Evolutionary conservation across 805 yeast genomes (phyloP).

Genomic region (Hyphopichia homilentoma): DNA sequence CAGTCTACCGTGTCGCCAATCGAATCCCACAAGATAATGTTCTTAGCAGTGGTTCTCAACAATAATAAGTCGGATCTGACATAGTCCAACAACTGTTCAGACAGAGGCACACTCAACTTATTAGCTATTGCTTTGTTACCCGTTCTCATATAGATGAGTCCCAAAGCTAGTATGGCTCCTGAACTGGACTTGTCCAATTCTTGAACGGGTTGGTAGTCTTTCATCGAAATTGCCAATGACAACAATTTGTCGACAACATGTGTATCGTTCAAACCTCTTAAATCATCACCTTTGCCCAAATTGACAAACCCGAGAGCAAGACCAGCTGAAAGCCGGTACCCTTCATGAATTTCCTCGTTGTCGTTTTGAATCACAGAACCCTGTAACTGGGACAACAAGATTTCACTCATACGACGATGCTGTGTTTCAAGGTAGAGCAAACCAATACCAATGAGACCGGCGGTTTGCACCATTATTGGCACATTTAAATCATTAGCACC

Average conservation of each 20-base stretch:
- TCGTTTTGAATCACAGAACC: constrained; percentile 54
- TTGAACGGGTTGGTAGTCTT: constrained; percentile 58
- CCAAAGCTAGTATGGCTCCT: constrained; percentile 76
- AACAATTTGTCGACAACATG: constrained; percentile 59
- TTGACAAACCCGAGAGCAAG: constrained; percentile 82
- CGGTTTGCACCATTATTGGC: constrained; percentile 77
- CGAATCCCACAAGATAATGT: constrained; percentile 69
- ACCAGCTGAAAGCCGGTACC: constrained; percentile 85
- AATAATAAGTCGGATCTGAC: constrained; percentile 75
- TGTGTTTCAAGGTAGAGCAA: constrained; percentile 72
- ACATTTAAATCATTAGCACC: constrained; percentile 92
- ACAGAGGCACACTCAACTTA: constrained; percentile 58
- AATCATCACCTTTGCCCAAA: constrained; percentile 66
- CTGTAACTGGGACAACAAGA: constrained; percentile 65
- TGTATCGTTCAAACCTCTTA: constrained; percentile 58
- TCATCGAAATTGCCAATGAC: constrained; percentile 53
- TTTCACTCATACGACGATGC: constrained; percentile 83
- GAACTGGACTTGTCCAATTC: constrained; percentile 60
- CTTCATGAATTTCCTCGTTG: constrained; percentile 60
- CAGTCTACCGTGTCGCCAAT: constrained; percentile 50
- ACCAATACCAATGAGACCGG: constrained; percentile 90
- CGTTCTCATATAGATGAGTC: constrained; percentile 70
- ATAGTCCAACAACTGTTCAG: constrained; percentile 59
- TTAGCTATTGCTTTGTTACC: constrained; percentile 56
- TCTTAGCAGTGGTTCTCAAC: constrained; percentile 58